Conservation (phyloP, 2,329 filamentous ascomycete species). For the Diplodia corticola region DNA sequence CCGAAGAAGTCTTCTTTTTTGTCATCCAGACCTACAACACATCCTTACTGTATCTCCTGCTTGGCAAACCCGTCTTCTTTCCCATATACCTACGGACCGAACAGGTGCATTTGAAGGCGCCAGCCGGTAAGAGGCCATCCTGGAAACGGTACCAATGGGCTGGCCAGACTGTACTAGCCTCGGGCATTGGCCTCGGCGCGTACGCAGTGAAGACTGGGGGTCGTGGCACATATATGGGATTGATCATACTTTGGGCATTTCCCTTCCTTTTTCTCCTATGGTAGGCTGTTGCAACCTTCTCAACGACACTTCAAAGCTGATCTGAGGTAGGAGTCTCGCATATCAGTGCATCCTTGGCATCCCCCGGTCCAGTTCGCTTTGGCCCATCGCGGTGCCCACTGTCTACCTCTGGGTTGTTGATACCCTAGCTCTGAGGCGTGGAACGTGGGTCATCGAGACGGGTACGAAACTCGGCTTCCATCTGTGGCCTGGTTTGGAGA, state of each 20-base stretch:
- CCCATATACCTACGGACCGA: conserved; percentile 53
- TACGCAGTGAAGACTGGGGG: conserved; percentile 50
- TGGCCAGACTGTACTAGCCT: conserved; percentile 49
- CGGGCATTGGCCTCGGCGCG: conserved; percentile 48
- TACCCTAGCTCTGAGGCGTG: conserved; percentile 64
- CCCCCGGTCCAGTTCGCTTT: conserved; percentile 57
- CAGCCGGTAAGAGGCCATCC: not conserved
- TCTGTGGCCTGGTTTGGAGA: conserved; percentile 65
- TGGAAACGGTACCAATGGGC: conserved; percentile 40
- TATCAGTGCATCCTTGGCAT: conserved; percentile 64
- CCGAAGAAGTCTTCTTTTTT: conserved; percentile 77
- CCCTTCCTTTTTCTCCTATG: conserved; percentile 67
- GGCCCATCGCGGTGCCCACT: conserved; percentile 65
- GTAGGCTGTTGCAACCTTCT: conserved; percentile 33
- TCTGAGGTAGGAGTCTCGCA: conserved; percentile 53
- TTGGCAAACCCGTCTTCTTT: conserved; percentile 64
- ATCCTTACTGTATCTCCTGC: conserved; percentile 64
- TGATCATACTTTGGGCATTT: conserved; percentile 69
- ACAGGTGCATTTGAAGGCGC: conserved; percentile 26
- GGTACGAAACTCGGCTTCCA: conserved; percentile 66
- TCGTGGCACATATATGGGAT: conserved; percentile 64
- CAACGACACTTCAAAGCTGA: conserved; percentile 11
- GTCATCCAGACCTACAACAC: conserved; percentile 75
- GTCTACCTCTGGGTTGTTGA: conserved; percentile 73
- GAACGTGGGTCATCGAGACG: conserved; percentile 70